Base-by-base conservation (phyloP, 257 asterid genomes). In the Lavandula angustifolia region DNA sequence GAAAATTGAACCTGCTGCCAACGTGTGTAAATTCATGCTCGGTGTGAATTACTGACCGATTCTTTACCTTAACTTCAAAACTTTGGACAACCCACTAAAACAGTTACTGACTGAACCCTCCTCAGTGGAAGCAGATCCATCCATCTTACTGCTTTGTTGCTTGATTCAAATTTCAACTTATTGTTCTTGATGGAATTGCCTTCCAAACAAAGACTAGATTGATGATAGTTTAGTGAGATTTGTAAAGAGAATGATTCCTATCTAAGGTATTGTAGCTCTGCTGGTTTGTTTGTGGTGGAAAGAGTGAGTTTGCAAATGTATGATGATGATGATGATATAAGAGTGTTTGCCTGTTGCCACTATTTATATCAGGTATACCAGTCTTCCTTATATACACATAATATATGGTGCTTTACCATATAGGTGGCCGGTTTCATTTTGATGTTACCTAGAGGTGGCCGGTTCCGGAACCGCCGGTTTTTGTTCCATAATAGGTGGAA, bases 201-300 rank as follows among this genome's bases (percentile, higher is more conserved):
- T 53, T 12, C 64, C 56, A 0, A 22, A 22, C 1, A 22, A 11
- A 68, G 61, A 55, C 35, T 18, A 57, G 61, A 54, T 41, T 69
- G 77, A 55, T 69, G 49, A 37, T 77, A 74, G 79, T 46, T 60
- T 76, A 77, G 85, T 52, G 76, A 68, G 60, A 67, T 65, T 62
- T 77, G 80, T 77, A 75, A 72, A 71, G 65, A 55, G 73, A 22
- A 22, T 18, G 65, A 58, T 10, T 61, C 42, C 37, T 12, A 22
- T 22, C 27, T 22, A 62, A 65, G 51, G 41, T 33, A 43, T 31
- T 54, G 43, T 54, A 66, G 54, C 56, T 44, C 54, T 48, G 32
- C 37, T 50, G 10, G 13, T 18, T 52, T 37, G 58, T 44, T 32
- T 60, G 27, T 65, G 8, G 11, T 40, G 56, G 68, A n/a, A 61